Base-by-base conservation (phyloP, 495 filamentous ascomycete species). In the Penicillium alfredii region DNA sequence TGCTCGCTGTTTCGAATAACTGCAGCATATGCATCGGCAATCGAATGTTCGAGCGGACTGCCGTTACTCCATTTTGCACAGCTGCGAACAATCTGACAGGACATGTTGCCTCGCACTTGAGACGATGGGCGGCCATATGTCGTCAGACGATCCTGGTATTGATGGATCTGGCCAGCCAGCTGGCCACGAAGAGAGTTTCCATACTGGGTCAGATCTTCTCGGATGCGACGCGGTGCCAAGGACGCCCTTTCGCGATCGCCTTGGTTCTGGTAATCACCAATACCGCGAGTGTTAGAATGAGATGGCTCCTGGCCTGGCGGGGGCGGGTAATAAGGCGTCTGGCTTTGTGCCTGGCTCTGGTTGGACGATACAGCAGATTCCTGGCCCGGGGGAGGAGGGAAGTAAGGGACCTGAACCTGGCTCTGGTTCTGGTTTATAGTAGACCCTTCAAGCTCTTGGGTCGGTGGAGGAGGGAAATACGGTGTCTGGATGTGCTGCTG, bases 1-100 rank as follows among this genome's bases (percentile, higher is more conserved):
- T 94, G 85, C 56, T 82, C 58, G 26, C 84, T 86, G 44, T 85
- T 81, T 14, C 68, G 72, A 53, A 97, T 95, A 20, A 83, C 73
- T 33, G 86, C 76, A 23, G 83, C 81, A 44, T 97, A 97, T 0
- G 90, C 89, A 51, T 94, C 87, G 12, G 78, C 76, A 48, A 97
- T 88, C 0, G 88, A 94, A 59, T 94, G 88, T 64, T 93, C 80
- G 0, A 78, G 72, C 4, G 66, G 61, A 20, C 74, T 71, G 11
- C 83, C 83, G 32, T 75, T 68, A 14, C 82, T 86, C 84, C 85
- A 89, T 47, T 85, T 75, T 11, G 74, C 73, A 40, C 69, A 73
- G 46, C 81, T 86, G 32, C 83, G 76, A 18, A 83, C 72, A 30
- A 88, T 72, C 49, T 88, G 83, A 42, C 79, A 77, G 5, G 65